Evolutionary conservation across 2,329 filamentous ascomycete species (phyloP), one percentile per base, ranked within the genome.

Genomic region (Fonsecaea monophora): DNA sequence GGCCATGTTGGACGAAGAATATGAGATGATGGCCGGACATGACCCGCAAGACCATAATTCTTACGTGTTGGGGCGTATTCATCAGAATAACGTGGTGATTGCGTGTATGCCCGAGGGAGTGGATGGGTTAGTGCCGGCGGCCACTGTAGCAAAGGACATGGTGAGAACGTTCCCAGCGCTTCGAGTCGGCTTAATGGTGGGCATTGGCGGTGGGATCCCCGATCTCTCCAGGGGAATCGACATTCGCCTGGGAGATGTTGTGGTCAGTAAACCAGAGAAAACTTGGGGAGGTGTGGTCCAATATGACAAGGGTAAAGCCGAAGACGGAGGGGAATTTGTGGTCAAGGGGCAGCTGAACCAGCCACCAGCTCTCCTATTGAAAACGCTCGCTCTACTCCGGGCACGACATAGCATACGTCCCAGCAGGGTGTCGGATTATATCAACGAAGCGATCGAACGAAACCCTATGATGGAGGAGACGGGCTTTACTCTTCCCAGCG

Each of bases 171-270:
- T 76, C 54, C 60, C 21, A 10, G 68, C 54, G 7, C 58, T 75
- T 8, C 70, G 67, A 12, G 72, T 74, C 60, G 72, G 68, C 2
- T 62, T 76, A 5, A 68, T 75, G 67, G 73, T 76, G n/a, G 74
- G 74, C 0, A 73, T 75, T 58, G 74, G 73, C 1, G 73, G 74
- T 10, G 74, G 74, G 15, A 68, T 74, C 35, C 73, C 74, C 2
- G 45, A 53, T 45, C 45, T 64, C 15, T 3, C 53, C 4, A 53
- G 53, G 9, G 53, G 37, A 15, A n/a, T 60, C 2, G 74, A 75
- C 64, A 75, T 76, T 7, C 70, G 73, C 2, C 70, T 76, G 3
- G 74, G 73, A n/a, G 70, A 72, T 21, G 64, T 70, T 18, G 72
- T 72, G 37, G 69, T 75, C 12, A 74, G 73, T 55, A 13, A 61